Base-by-base conservation (phyloP, 1,284 basidiomycete genomes). In the Polyporus tsugae region DNA sequence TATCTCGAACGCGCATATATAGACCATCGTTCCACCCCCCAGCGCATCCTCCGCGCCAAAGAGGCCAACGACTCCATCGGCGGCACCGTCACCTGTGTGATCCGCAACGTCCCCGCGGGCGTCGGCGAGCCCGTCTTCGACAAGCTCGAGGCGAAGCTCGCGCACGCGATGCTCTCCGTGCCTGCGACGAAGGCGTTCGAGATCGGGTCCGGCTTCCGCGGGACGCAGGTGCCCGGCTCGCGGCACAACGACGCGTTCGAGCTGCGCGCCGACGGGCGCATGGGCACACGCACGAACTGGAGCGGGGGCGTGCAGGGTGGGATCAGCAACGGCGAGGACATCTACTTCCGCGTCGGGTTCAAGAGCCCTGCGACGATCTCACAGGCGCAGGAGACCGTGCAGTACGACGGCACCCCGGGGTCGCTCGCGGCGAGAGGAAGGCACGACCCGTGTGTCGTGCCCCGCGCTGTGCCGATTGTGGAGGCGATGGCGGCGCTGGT, bases 161-260 rank as follows among this genome's bases (percentile, higher is more conserved):
- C 90, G 3, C 98, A 99, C 80, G 98, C 98, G 19, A 99, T 99
- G 97, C 89, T 99, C 67, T 97, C 95, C 70, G 99, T 99, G 77
- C 98, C 98, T 41, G 97, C 98, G 7, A 99, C 98, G 67, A 99
- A 99, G 80, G 96, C 91, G 4, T 99, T 99, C 80, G 98, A 99
- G 83, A 92, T 99, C 74, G 98, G 98, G 60, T 97, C 95, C 35
- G 98, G 98, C 39, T 98, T 99, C 89, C 87, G 91, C 72, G 98
- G 98, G 19, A 96, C 96, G n/a, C 92, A 96, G 80, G 91, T 99
- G 64, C 94, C 95, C 9, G 98, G 98, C 53, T 94, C 91, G 78
- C 85, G 87, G 76, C 98, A 99, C 84, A 99, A 99, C 81, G 98
- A 99, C 81, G 82, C 91, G 41, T 99, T 98, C 80, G 83, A 94